phyloP scores from a whole-genome alignment of 2,329 filamentous ascomycete genomes.

The Pseudogymnoascus sp. region DNA sequence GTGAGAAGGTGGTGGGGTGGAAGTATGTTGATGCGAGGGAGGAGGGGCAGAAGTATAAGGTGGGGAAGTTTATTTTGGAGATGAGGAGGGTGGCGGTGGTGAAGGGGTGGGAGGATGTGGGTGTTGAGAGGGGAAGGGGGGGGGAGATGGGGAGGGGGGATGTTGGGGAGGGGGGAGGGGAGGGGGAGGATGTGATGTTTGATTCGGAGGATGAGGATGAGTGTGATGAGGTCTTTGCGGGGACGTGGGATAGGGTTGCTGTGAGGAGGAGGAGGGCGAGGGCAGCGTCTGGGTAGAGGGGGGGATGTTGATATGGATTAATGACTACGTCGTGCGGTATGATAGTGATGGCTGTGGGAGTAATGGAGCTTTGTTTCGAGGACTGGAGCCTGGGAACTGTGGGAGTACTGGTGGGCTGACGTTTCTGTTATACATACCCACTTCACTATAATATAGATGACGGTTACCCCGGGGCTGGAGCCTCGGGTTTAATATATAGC shows the following conservation, averaged over 20 bases:
- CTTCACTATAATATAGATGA: not conserved
- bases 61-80: conserved; percentile 62
- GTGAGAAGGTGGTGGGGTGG: conserved; percentile 53
- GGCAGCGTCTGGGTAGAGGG: not conserved
- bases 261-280: conserved; percentile 24
- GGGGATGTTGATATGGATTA: not conserved
- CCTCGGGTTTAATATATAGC: not conserved
- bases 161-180: conserved; percentile 10
- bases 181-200: conserved; percentile 40
- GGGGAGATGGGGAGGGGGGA: conserved; percentile 13
- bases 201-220: conserved; percentile 60
- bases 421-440: not conserved
- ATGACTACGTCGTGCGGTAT: not conserved
- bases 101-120: conserved; percentile 46
- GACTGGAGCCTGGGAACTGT: not conserved
- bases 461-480: not conserved
- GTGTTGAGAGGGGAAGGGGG: conserved; percentile 8
- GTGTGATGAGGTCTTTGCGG: conserved; percentile 57
- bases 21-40: conserved; percentile 60
- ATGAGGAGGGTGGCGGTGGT: conserved; percentile 47
- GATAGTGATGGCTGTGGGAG: not conserved
- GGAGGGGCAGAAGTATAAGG: conserved; percentile 54
- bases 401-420: not conserved
- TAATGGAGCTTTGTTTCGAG: not conserved
- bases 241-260: conserved; percentile 48